Base-by-base conservation (phyloP, 192 early-diverging fungal species). In the Chytriomyces hyalinus region DNA sequence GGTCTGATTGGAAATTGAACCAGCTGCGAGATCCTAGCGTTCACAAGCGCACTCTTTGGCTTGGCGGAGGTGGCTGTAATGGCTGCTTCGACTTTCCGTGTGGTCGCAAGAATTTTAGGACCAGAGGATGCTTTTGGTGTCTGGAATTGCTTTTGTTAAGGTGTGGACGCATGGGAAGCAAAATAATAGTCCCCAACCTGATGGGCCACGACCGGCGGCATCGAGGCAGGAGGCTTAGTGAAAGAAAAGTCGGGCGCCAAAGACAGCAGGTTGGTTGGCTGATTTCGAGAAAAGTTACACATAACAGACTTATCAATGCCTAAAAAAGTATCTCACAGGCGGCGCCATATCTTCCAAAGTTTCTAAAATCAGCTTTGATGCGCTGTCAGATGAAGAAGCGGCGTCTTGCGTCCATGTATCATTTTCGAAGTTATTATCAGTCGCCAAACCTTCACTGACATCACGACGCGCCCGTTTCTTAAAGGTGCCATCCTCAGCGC, bases 361-460 rank as follows among this genome's bases (percentile, higher is more conserved):
- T 44, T 49, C 73, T 49, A 75, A 66, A 65, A 75, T 75, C 64
- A 75, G 43, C 36, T 75, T 75, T 6, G 45, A 49, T 17, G 73
- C 73, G 28, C 73, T 75, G 60, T 75, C 73, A 13, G 53, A 57
- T 20, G 36, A 36, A 2, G 36, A 36, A 36, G 36, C 36, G 36
- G 36, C 36, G 36, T 36, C 36, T 36, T 36, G 36, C 4, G 36
- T 36, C 36, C 36, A 36, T 36, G 36, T 2, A 36, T 36, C 36
- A 36, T 36, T 36, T 36, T 36, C 36, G 36, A 36, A 36, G 36
- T 36, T 36, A 36, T 36, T 36, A 36, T 36, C 36, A 2, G 36
- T 36, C 36, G 36, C 36, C 36, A 2, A 36, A 36, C 36, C 4
- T 36, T 36, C 36, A 36, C 36, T 36, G 0, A 2, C 36, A 36